Evolutionary conservation across 768 basidiomycete species (phyloP).

Genomic region (Phanerochaete sordida): DNA sequence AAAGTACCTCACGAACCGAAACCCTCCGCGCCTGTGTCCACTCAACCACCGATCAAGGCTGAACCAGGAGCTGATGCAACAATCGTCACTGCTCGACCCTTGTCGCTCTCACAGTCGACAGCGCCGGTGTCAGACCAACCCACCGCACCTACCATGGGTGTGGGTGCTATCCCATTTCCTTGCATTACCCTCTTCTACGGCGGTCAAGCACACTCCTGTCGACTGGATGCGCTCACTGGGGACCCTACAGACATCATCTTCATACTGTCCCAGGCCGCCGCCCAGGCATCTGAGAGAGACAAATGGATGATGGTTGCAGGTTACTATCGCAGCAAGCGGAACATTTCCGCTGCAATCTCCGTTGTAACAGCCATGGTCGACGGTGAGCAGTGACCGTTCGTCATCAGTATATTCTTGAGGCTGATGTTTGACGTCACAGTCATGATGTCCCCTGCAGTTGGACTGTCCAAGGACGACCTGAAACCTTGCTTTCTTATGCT

Average conservation of each 20-base stretch:
- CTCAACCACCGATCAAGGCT: background rate
- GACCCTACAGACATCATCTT: constrained; percentile 43
- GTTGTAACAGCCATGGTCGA: constrained; percentile 45
- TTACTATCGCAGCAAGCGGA: constrained; percentile 48
- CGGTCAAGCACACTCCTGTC: constrained; percentile 22
- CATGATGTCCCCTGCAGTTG: constrained; percentile 33
- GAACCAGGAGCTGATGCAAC: background rate
- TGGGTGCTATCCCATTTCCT: background rate
- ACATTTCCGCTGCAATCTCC: constrained; percentile 39
- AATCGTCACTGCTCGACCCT: background rate
- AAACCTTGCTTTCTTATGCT: constrained; percentile 52
- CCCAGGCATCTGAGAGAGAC: constrained; percentile 35
- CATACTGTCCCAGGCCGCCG: constrained; percentile 40
- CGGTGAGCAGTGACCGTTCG: constrained; percentile 30
- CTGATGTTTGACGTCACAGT: constrained; percentile 27
- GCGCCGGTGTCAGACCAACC: background rate
- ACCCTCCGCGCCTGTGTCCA: background rate
- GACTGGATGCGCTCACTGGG: constrained; percentile 40
- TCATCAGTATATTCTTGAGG: background rate
- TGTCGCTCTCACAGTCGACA: background rate
- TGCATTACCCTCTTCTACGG: background rate
- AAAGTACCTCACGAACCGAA: constrained; percentile 7
- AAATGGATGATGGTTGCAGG: constrained; percentile 56
- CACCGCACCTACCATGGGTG: background rate
- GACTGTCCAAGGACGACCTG: constrained; percentile 31